These are phyloP conservation scores for Triticum dicoccoides DNA, from an alignment of 176 grass and related monocot species.

Conservation along the genomic window DNA sequence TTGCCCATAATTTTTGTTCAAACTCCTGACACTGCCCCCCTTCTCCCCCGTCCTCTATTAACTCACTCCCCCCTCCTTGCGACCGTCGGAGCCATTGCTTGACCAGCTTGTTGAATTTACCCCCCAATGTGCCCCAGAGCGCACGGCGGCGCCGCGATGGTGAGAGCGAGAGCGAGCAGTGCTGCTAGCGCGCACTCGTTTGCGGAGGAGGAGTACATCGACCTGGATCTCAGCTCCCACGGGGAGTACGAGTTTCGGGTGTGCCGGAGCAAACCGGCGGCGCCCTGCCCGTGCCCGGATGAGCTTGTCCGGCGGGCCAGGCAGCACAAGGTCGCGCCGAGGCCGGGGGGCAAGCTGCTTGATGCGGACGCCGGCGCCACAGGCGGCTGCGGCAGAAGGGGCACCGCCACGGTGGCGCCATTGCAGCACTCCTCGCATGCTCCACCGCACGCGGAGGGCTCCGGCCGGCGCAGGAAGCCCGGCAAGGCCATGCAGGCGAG, in stretches of 20 bases:
- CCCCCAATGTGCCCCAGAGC: slow-evolving; percentile 47
- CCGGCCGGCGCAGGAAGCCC: slow-evolving; percentile 27
- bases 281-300: slow-evolving; percentile 28
- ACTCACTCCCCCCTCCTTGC: not conserved
- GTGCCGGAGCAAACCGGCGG: slow-evolving; percentile 11
- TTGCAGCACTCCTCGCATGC: slow-evolving; percentile 27
- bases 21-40: slow-evolving; percentile 36
- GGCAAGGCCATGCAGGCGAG: slow-evolving; percentile 21
- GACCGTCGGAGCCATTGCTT: not conserved
- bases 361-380: not conserved
- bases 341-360: not conserved
- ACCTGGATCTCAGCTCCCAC: slow-evolving; percentile 62
- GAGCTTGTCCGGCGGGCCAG: slow-evolving; percentile 35
- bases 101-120: not conserved
- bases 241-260: slow-evolving; percentile 46
- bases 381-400: not conserved
- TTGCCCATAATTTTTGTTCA: slow-evolving; percentile 50
- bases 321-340: slow-evolving; percentile 25
- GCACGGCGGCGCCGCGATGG: slow-evolving; percentile 34
- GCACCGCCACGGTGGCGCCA: slow-evolving; percentile 37
- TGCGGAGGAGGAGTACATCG: slow-evolving; percentile 67
- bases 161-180: not conserved
- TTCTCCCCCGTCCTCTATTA: slow-evolving; percentile 1
- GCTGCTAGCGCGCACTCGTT: slow-evolving; percentile 24
- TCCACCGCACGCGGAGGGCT: slow-evolving; percentile 8